Evolutionary conservation across 192 early-diverging fungal genomes (phyloP), one percentile per base, ranked within the genome.

Genomic region (Coemansia sp.): DNA sequence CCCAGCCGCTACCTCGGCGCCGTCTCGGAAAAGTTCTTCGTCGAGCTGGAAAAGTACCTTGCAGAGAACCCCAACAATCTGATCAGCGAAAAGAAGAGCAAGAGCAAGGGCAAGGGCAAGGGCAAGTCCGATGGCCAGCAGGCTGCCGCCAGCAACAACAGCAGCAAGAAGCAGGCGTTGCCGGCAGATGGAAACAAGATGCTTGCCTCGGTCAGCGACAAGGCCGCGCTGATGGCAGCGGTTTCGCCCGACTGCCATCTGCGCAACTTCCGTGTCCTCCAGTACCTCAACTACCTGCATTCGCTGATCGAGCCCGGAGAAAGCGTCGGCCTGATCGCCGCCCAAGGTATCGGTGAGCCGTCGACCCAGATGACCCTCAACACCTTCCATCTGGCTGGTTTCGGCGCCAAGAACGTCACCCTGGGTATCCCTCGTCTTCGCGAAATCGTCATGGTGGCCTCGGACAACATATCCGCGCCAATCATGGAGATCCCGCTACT

Each of bases 321-420:
- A 77, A 89, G 92, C 51, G 98, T 99, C 61, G 98, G 98, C 56
- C 74, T 98, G 29, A 83, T 99, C 56, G 98, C 98, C 19, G 95
- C 96, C 18, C 95, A 99, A 75, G 88, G 88, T 69, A 90, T 99
- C 60, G 98, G 98, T 49, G 98, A 99, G 82, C 98, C 98, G 46
- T 97, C 95, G 46, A 99, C 98, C 16, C 98, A 99, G 72, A 99
- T 99, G 98, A 99, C 98, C 39, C 85, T 99, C 32, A 99, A 99
- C 83, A 99, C 98, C 55, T 99, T 99, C 91, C 98, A 99, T 84
- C 92, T 97, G 82, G 93, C 93, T 46, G 93, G 93, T 30, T 93
- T 90, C 61, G 95, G 95, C 78, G 95, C 94, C 62, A 94, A 93
- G 72, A 99, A 99, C 86, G 98, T 99, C 24, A 99, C 98, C 3